A percentile compares a stretch with the other conserved stretches of the same genome.
Conservation (phyloP, 345 rosid species). For the Ceriops zippeliana region DNA sequence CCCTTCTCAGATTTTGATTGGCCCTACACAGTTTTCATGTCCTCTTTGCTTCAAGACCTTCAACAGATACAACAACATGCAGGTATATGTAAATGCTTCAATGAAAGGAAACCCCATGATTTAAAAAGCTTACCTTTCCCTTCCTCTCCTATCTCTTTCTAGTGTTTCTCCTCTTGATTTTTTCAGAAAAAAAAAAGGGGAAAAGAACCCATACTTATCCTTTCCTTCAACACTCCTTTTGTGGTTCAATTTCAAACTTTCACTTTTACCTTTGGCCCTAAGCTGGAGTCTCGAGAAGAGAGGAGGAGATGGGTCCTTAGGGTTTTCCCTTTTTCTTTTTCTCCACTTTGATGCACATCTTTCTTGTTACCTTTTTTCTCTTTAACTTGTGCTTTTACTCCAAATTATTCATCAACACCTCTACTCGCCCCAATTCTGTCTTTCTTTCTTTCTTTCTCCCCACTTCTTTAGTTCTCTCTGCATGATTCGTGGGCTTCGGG, state of each 20-base stretch:
- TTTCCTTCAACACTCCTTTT: constrained; percentile 28
- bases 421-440: not conserved
- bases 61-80: constrained; percentile 99
- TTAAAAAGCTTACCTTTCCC: constrained; percentile 19
- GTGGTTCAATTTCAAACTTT: constrained; percentile 31
- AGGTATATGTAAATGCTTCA: constrained; percentile 40
- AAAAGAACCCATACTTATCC: constrained; percentile 18
- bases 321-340: constrained; percentile 23
- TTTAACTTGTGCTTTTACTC: constrained; percentile 4
- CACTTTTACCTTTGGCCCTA: constrained; percentile 18
- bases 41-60: constrained; percentile 98
- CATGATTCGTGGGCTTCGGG: constrained; percentile 45
- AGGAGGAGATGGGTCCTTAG: constrained; percentile 30
- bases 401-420: constrained; percentile 3
- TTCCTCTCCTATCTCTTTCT: constrained; percentile 19
- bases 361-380: constrained; percentile 13
- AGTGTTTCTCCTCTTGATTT: constrained; percentile 22
- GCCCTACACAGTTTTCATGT: constrained; percentile 97
- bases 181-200: constrained; percentile 22
- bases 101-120: constrained; percentile 2
- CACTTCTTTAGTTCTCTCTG: constrained; percentile 18
- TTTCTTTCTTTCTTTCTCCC: not conserved
- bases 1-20: constrained; percentile 94
- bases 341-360: constrained; percentile 21
- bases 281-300: constrained; percentile 18